These are phyloP conservation scores for Candida tropicalis DNA, from an alignment of 1,139 yeast genomes.

Conservation along the genomic window DNA sequence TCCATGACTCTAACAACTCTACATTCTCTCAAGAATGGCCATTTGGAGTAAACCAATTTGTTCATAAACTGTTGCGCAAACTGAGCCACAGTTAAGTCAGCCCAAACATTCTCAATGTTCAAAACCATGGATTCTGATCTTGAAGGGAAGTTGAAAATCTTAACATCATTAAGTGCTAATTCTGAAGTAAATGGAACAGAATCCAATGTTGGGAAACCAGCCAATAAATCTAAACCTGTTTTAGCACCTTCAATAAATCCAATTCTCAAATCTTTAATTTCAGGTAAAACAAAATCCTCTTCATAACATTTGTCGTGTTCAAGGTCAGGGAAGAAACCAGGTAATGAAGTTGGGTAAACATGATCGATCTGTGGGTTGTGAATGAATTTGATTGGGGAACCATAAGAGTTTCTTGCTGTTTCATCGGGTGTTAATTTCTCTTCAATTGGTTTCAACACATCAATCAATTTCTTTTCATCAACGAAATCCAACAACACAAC, in stretches of 20 bases:
- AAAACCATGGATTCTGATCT: constrained; percentile 81
- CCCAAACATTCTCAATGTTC: constrained; percentile 54
- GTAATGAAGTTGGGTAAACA: constrained; percentile 75
- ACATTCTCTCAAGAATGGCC: constrained; percentile 91
- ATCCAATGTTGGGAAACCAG: constrained; percentile 87
- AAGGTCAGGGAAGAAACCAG: constrained; percentile 75
- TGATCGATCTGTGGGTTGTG: constrained; percentile 78
- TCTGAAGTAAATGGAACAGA: constrained; percentile 62
- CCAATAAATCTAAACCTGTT: constrained; percentile 68
- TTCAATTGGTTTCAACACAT: constrained; percentile 70
- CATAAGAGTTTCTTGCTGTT: constrained; percentile 69
- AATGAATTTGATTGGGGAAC: constrained; percentile 64
- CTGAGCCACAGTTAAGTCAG: constrained; percentile 50
- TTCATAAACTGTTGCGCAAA: constrained; percentile 63
- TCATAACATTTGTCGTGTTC: constrained; percentile 80
- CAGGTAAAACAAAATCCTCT: constrained; percentile 52
- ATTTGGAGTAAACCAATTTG: constrained; percentile 68
- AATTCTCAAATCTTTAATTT: constrained; percentile 48
- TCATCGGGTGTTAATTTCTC: constrained; percentile 68
- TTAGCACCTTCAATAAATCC: constrained; percentile 73
- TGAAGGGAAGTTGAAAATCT: constrained; percentile 84
- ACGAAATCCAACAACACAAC: constrained; percentile 95
- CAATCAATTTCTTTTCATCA: constrained; percentile 73
- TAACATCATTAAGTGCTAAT: constrained; percentile 63
- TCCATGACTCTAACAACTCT: constrained; percentile 68